These are phyloP conservation scores for Pythium oligandrum DNA, from an alignment of 352 stramenopile genomes.

Conservation along the genomic window DNA sequence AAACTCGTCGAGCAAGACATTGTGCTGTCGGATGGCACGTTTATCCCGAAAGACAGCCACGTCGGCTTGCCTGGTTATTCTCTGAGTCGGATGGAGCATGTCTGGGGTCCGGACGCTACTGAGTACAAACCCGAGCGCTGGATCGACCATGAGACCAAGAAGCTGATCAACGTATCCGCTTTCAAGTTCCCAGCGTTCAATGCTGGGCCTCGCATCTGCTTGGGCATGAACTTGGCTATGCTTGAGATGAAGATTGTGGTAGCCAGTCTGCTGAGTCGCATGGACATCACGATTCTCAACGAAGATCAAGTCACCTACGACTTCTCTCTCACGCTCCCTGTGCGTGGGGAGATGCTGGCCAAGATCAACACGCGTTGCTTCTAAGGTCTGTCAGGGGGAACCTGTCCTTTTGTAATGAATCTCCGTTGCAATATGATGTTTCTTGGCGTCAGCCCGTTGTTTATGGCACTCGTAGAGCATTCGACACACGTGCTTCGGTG, in stretches of 20 bases:
- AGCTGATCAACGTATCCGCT: constrained; percentile 22
- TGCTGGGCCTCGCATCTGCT: constrained; percentile 41
- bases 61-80: constrained; percentile 24
- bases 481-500: no score
- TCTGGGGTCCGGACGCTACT: constrained; percentile 29
- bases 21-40: constrained; percentile 8
- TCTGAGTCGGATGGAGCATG: constrained; percentile 21
- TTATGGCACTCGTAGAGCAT: no score
- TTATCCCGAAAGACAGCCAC: constrained; percentile 9
- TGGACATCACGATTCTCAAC: constrained; percentile 33
- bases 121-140: constrained; percentile 33
- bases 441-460: no score
- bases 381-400: neutral
- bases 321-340: constrained; percentile 40
- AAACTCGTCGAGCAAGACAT: constrained; percentile 10
- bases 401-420: neutral
- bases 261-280: constrained; percentile 47
- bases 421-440: no score
- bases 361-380: neutral
- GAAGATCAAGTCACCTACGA: constrained; percentile 33
- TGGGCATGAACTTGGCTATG: constrained; percentile 60
- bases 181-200: constrained; percentile 73
- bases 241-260: constrained; percentile 76
- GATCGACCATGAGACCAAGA: constrained; percentile 13
- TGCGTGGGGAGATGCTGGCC: constrained; percentile 25